Percentiles rank a stretch among this genome's conserved stretches.
These are phyloP conservation scores for Yarrowia porcina DNA, from an alignment of 805 yeast species.

Conservation along the genomic window DNA sequence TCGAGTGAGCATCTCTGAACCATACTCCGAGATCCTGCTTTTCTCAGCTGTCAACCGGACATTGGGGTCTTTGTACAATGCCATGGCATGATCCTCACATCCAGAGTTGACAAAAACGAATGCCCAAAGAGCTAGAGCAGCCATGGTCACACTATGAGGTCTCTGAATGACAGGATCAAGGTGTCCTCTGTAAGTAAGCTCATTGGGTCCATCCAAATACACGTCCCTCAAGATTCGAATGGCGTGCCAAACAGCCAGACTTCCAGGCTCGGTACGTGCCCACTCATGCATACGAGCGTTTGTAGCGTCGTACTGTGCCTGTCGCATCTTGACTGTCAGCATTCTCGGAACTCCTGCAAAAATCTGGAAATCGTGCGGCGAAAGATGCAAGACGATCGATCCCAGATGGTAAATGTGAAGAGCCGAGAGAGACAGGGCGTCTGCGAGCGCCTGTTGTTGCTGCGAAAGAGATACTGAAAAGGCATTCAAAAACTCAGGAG, in stretches of 20 bases:
- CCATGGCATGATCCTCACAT: slow-evolving; percentile 7
- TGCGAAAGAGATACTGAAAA: neutral
- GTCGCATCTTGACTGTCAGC: slow-evolving; percentile 62
- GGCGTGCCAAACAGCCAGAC: slow-evolving; percentile 50
- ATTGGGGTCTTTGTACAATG: neutral
- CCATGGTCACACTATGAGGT: slow-evolving; percentile 9
- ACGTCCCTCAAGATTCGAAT: slow-evolving; percentile 60
- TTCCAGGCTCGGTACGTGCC: slow-evolving; percentile 53
- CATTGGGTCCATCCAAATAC: slow-evolving; percentile 40
- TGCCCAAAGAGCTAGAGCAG: slow-evolving; percentile 13
- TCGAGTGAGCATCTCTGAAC: slow-evolving; percentile 26
- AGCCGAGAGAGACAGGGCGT: slow-evolving; percentile 46
- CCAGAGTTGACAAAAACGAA: slow-evolving; percentile 15
- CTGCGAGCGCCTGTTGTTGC: neutral
- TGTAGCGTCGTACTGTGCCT: slow-evolving; percentile 49
- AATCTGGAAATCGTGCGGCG: slow-evolving; percentile 74
- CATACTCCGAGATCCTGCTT: neutral
- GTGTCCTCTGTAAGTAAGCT: neutral
- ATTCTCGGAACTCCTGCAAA: slow-evolving; percentile 81
- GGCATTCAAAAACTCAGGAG: neutral
- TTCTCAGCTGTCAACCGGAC: neutral
- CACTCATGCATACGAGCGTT: slow-evolving; percentile 51
- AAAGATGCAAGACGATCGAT: slow-evolving; percentile 65
- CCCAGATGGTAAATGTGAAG: slow-evolving; percentile 70
- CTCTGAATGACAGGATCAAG: slow-evolving; percentile 15